phyloP scores from a whole-genome alignment of 768 basidiomycete species.

The Suillus sp. region DNA sequence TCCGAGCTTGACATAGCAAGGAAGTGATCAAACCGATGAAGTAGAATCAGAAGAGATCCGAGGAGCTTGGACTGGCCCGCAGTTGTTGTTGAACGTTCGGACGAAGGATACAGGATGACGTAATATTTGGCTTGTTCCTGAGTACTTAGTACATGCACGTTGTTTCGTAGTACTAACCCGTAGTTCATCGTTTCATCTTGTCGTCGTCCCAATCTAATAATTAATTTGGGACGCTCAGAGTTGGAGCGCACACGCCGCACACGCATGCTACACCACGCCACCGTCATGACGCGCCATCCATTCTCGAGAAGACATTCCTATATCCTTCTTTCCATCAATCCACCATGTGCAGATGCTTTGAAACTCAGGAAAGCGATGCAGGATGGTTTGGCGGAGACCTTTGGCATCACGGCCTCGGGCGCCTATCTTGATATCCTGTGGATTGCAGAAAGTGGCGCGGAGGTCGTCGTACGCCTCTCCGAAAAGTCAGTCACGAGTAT shows the following conservation, averaged over 20 bases:
- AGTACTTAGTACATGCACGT: neutral
- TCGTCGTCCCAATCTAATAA: neutral
- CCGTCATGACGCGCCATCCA: neutral
- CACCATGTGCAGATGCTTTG: constrained; percentile 38
- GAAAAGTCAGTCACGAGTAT: constrained; percentile 23
- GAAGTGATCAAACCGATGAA: neutral
- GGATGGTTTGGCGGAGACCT: constrained; percentile 53
- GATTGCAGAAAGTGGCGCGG: constrained; percentile 32
- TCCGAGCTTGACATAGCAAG: constrained; percentile 12
- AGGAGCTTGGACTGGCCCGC: neutral
- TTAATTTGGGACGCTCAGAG: neutral
- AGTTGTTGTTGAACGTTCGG: neutral
- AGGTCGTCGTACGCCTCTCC: constrained; percentile 21
- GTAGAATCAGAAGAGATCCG: neutral
- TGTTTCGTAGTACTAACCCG: too few relatives aligned
- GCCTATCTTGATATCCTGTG: constrained; percentile 63
- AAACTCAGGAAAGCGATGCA: constrained; percentile 56
- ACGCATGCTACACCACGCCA: neutral
- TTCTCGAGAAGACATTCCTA: neutral
- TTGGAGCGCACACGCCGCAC: neutral
- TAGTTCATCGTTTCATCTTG: neutral
- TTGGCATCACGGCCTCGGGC: constrained; percentile 54
- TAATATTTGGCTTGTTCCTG: neutral
- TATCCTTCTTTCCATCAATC: constrained; percentile 3
- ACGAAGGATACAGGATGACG: neutral